phyloP scores from a whole-genome alignment of 2,329 filamentous ascomycete species.

The Trichoderma aggressivum region DNA sequence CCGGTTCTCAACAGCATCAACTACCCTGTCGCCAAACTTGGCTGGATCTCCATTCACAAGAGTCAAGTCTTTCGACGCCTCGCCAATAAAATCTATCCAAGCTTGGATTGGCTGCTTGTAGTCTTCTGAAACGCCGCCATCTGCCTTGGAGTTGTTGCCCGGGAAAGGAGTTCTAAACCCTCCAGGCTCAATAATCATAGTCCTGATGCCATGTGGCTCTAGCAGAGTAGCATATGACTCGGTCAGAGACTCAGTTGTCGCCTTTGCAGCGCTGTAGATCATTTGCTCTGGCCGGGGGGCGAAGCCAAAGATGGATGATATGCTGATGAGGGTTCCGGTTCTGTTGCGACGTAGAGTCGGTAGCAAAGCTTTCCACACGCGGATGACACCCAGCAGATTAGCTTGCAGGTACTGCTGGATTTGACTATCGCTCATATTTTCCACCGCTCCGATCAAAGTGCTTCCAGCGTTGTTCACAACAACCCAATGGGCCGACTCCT shows the following conservation, averaged over 20 bases:
- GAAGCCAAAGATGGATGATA: conserved; percentile 45
- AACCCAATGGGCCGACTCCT: neutral
- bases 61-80: neutral
- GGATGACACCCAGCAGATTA: neutral
- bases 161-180: conserved; percentile 42
- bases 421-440: conserved; percentile 6
- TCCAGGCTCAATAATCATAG: conserved; percentile 47
- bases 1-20: conserved; percentile 1
- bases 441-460: neutral
- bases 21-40: conserved; percentile 3
- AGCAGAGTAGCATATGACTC: conserved; percentile 44
- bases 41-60: neutral
- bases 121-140: conserved; percentile 5
- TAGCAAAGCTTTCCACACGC: conserved; percentile 11
- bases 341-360: conserved; percentile 24
- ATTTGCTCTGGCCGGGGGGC: conserved; percentile 36
- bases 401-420: conserved; percentile 4
- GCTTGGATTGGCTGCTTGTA: neutral
- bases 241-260: conserved; percentile 39
- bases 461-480: conserved; percentile 6
- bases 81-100: neutral
- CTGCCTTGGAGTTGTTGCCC: neutral
- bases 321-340: conserved; percentile 43
- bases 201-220: conserved; percentile 41
- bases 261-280: conserved; percentile 47